These are phyloP conservation scores for Alnus rubra DNA, from an alignment of 306 rosid genomes.

Conservation along the genomic window DNA sequence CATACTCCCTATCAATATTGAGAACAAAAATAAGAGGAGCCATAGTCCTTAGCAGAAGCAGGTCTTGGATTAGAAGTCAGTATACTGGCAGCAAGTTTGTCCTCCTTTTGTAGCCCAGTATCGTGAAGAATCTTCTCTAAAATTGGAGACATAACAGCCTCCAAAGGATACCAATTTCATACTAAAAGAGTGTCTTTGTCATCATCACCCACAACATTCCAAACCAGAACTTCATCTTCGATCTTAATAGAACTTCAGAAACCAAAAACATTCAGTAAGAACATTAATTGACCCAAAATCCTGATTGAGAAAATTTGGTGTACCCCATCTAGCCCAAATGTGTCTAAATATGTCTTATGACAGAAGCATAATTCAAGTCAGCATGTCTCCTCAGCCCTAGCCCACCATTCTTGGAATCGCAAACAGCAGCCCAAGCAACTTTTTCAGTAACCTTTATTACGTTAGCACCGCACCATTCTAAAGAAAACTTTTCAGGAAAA, in stretches of 20 bases:
- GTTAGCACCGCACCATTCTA: neutral
- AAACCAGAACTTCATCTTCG: neutral
- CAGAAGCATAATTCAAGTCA: neutral
- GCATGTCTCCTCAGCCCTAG: constrained; percentile 1
- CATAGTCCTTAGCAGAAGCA: neutral
- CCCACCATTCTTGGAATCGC: neutral
- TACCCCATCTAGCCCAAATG: neutral
- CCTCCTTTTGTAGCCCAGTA: neutral
- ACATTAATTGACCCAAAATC: neutral
- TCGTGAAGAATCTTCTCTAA: neutral
- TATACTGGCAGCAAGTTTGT: neutral
- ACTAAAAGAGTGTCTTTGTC: neutral
- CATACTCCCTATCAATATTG: neutral
- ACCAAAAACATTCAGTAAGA: neutral
- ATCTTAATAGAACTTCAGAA: neutral
- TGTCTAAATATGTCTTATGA: neutral
- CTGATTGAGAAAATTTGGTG: neutral
- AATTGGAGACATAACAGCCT: neutral
- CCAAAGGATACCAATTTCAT: neutral
- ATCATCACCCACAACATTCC: neutral
- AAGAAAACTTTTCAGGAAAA: neutral
- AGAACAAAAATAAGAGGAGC: neutral
- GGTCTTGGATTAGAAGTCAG: neutral
- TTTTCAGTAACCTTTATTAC: neutral
- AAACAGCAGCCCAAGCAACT: neutral